Base-by-base conservation (phyloP, 208 protist species). In the Crithidia acanthocephali region DNA sequence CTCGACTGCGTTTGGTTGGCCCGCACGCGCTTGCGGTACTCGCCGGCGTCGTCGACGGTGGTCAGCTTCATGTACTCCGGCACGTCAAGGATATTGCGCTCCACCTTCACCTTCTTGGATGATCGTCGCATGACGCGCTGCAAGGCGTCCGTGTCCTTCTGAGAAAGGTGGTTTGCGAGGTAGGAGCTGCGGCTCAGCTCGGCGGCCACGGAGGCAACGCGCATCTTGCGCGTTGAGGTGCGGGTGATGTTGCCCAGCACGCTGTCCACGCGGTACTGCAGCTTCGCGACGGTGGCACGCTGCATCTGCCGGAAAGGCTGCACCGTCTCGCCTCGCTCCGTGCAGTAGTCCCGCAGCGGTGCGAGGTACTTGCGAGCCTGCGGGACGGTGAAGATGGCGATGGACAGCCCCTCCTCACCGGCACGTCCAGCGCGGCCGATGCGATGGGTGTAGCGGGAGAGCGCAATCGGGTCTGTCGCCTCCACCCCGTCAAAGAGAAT, bases 401-500 rank as follows among this genome's bases (percentile, higher is more conserved):
- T 92, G 13, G 95, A 90, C 61, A 97, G 79, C 23, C 97, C 97
- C 51, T 87, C 80, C 59, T 96, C 83, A 0, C 91, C 89, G 5
- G 87, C 97, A 40, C 97, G 87, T 9, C 86, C 97, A 2, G 95
- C 97, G 30, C 98, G 92, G 51, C 98, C 98, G 37, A 98, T 88
- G 48, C 98, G 91, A 76, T 99, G 98, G 22, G 97, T 93, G 86
- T 99, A 99, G 27, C 87, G 86, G 22, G 95, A 92, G 32, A 95
- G 76, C 35, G 76, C 81, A n/a, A 89, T 81, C 1, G 82, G 77
- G n/a, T 90, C 88, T 35, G 87, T 47, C n/a, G 91, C 81, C 51
- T 85, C 66, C 27, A 98, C 92, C n/a, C 98, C 92, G 85, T 99
- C 97, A 71, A 99, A 99, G 44, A 99, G 91, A 69, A 99, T 88